A percentile compares a stretch with the other conserved stretches of the same genome.
These are phyloP conservation scores for Pichia pseudocactophila DNA, from an alignment of 805 yeast species.

Conservation along the genomic window DNA sequence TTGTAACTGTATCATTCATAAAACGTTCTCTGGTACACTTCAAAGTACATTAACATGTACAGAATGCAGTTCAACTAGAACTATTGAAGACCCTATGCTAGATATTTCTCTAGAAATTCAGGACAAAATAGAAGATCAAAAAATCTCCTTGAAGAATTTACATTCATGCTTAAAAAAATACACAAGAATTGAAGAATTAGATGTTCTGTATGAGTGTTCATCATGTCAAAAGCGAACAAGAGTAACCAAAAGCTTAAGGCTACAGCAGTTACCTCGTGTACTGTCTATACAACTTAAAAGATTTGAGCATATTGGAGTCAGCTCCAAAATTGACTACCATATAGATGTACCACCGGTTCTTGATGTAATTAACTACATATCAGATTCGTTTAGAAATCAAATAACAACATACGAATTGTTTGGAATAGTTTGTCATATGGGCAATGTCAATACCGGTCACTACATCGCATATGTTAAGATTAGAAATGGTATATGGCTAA, in stretches of 20 bases:
- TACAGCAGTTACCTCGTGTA: slow-evolving; percentile 67
- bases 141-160: slow-evolving; percentile 28
- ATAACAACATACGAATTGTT: slow-evolving; percentile 59
- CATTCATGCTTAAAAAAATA: slow-evolving; percentile 66
- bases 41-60: slow-evolving; percentile 73
- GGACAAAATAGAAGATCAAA: slow-evolving; percentile 23
- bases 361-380: slow-evolving; percentile 56
- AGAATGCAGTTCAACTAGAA: slow-evolving; percentile 54
- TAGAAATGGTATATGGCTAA: slow-evolving; percentile 75
- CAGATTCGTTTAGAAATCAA: slow-evolving; percentile 7
- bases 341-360: slow-evolving; percentile 66
- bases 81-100: slow-evolving; percentile 78
- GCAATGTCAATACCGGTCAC: slow-evolving; percentile 94
- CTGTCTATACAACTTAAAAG: slow-evolving; percentile 79
- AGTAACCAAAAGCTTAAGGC: slow-evolving; percentile 64
- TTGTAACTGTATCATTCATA: slow-evolving; percentile 78
- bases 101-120: slow-evolving; percentile 77
- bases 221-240: slow-evolving; percentile 52
- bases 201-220: slow-evolving; percentile 62
- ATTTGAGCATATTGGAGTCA: slow-evolving; percentile 52
- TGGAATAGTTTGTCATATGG: slow-evolving; percentile 83
- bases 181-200: slow-evolving; percentile 70
- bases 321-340: slow-evolving; percentile 67
- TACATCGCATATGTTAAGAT: slow-evolving; percentile 73
- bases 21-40: slow-evolving; percentile 73